phyloP scores from a whole-genome alignment of 2,329 filamentous ascomycete species.

The Myotisia sp. region DNA sequence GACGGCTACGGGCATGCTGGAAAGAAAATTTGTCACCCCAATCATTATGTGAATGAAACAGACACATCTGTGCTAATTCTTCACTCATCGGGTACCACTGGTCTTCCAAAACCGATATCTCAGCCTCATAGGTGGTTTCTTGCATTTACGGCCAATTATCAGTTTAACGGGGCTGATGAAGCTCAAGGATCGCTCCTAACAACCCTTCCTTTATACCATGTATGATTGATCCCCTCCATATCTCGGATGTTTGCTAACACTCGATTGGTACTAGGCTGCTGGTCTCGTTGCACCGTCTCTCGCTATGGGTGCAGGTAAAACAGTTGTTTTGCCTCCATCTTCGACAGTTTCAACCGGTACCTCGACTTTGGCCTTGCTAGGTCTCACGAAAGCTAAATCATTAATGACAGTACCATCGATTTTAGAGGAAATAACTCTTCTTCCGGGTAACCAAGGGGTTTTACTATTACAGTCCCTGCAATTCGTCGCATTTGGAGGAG shows the following conservation, averaged over 20 bases:
- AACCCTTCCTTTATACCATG: not conserved
- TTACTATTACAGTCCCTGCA: not conserved
- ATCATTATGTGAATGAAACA: no score
- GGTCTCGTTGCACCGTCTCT: not conserved
- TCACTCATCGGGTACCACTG: not conserved
- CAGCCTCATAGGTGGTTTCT: not conserved
- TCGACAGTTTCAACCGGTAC: not conserved
- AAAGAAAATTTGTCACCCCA: no score
- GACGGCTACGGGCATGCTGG: no score
- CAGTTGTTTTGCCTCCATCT: not conserved
- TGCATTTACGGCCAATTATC: not conserved
- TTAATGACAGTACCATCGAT: not conserved
- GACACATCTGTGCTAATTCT: not conserved
- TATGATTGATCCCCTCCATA: not conserved
- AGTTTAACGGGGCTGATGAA: not conserved
- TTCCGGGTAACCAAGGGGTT: not conserved
- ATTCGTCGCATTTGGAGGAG: not conserved
- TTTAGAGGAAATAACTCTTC: not conserved
- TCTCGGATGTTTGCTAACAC: not conserved
- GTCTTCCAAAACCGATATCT: not conserved
- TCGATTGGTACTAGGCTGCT: not conserved
- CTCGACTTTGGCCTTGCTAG: not conserved
- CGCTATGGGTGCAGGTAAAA: not conserved
- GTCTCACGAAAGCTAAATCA: not conserved
- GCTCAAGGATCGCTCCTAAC: not conserved